A percentile compares a stretch with the other conserved stretches of the same genome.
These are phyloP conservation scores for Mortierella antarctica DNA, from an alignment of 192 early-diverging fungal species.

Conservation along the genomic window DNA sequence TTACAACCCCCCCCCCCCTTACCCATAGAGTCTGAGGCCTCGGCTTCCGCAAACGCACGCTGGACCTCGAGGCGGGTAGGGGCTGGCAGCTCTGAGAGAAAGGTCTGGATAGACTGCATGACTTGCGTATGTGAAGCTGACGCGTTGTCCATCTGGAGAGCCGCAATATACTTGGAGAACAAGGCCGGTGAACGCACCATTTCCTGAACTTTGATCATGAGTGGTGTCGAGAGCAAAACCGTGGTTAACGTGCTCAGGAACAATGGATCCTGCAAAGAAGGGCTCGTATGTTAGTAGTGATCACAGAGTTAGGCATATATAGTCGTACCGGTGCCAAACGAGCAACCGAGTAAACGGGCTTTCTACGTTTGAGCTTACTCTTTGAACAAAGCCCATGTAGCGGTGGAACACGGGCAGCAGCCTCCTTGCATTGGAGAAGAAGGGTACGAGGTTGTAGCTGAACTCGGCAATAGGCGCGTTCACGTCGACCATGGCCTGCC, in stretches of 20 bases:
- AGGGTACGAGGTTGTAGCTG: slow-evolving; percentile 53
- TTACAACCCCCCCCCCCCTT: background rate
- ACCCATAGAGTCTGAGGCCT: slow-evolving; percentile 54
- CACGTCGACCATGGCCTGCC: slow-evolving; percentile 47
- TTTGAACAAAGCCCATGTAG: slow-evolving; percentile 42
- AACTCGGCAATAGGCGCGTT: slow-evolving; percentile 46
- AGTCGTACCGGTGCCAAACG: background rate
- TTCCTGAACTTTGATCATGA: slow-evolving; percentile 38
- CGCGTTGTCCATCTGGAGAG: slow-evolving; percentile 54
- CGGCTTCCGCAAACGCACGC: slow-evolving; percentile 56
- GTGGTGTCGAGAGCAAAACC: slow-evolving; percentile 39
- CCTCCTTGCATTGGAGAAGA: slow-evolving; percentile 43
- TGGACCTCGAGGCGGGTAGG: slow-evolving; percentile 38
- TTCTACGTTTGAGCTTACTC: slow-evolving; percentile 9
- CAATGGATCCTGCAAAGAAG: slow-evolving; percentile 17
- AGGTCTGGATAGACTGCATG: slow-evolving; percentile 51
- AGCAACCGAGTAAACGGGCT: background rate
- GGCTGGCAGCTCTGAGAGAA: slow-evolving; percentile 42
- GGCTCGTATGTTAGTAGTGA: background rate
- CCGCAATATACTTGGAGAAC: slow-evolving; percentile 46
- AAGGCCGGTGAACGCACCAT: slow-evolving; percentile 19
- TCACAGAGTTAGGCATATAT: background rate
- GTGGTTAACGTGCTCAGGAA: slow-evolving; percentile 43
- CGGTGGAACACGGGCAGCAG: slow-evolving; percentile 55
- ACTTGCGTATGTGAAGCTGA: slow-evolving; percentile 57